Conservation (phyloP, 2,329 filamentous ascomycete genomes). For the Tolypocladium paradoxum region DNA sequence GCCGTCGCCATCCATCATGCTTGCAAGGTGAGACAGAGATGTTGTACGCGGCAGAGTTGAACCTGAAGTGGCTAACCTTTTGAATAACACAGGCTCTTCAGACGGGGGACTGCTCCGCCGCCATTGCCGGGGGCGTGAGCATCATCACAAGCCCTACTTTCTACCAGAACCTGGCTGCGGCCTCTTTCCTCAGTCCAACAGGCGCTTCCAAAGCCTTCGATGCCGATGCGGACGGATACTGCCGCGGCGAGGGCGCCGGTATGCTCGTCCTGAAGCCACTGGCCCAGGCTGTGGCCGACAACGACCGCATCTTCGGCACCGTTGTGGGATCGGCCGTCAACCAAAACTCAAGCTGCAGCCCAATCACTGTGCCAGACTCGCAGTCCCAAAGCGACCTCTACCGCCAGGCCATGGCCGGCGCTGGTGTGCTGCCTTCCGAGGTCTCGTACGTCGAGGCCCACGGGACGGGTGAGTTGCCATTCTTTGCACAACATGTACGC, state of each 20-base stretch:
- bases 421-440: slow-evolving; percentile 8
- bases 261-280: slow-evolving; percentile 36
- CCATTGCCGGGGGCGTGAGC: slow-evolving; percentile 26
- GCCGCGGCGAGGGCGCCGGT: slow-evolving; percentile 35
- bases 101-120: slow-evolving; percentile 18
- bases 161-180: slow-evolving; percentile 9
- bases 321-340: slow-evolving; percentile 24
- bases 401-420: slow-evolving; percentile 10
- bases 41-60: neutral
- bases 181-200: slow-evolving; percentile 14
- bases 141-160: slow-evolving; percentile 17
- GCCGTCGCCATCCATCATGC: slow-evolving; percentile 22
- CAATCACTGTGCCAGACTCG: slow-evolving; percentile 16
- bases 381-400: slow-evolving; percentile 18
- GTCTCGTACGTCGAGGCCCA: slow-evolving; percentile 30
- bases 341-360: slow-evolving; percentile 11
- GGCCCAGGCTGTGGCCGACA: slow-evolving; percentile 36
- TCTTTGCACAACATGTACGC: neutral
- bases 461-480: slow-evolving; percentile 21
- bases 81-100: slow-evolving; percentile 6
- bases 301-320: slow-evolving; percentile 35
- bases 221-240: slow-evolving; percentile 33
- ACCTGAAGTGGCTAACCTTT: neutral
- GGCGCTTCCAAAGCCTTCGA: slow-evolving; percentile 18
- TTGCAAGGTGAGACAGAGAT: slow-evolving; percentile 5